Conservation (phyloP, 495 filamentous ascomycete genomes). For the Geopyxis carbonaria region DNA sequence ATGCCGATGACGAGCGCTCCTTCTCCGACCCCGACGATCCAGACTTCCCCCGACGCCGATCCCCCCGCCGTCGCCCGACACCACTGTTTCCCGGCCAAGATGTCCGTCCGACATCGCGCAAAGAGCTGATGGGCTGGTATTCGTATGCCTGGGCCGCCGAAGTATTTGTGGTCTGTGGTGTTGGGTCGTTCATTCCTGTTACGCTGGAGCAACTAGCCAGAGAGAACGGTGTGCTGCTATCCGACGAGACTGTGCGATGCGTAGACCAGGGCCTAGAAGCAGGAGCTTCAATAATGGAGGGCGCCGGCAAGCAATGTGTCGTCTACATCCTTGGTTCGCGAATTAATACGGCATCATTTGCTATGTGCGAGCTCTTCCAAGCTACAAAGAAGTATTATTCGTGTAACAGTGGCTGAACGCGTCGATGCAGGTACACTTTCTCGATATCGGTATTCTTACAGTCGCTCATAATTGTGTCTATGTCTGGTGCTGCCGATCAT, state of each 20-base stretch:
- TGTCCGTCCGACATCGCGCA: constrained; percentile 64
- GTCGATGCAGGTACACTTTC: constrained; percentile 55
- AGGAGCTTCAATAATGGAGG: constrained; percentile 22
- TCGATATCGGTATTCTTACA: constrained; percentile 80
- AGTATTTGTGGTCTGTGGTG: constrained; percentile 89
- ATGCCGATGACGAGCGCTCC: constrained; percentile 48
- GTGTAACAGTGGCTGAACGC: neutral
- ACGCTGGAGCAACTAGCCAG: constrained; percentile 83
- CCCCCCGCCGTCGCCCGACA: constrained; percentile 6
- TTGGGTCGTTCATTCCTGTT: constrained; percentile 90
- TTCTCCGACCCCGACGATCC: constrained; percentile 28
- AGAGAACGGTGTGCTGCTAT: constrained; percentile 68
- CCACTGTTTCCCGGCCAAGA: constrained; percentile 65
- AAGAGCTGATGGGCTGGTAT: constrained; percentile 88
- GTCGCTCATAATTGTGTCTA: constrained; percentile 77
- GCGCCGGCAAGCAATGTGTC: constrained; percentile 69
- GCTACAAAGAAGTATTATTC: neutral
- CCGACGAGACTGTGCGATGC: constrained; percentile 58
- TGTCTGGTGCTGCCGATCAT: constrained; percentile 91
- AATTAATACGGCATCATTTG: constrained; percentile 92
- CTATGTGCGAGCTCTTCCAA: constrained; percentile 37
- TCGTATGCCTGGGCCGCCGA: constrained; percentile 95
- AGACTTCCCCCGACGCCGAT: constrained; percentile 8
- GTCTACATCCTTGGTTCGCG: constrained; percentile 65
- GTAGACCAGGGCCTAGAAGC: constrained; percentile 22